Evolutionary conservation across 2,329 filamentous ascomycete genomes (phyloP).

Genomic region (Tolypocladium album): DNA sequence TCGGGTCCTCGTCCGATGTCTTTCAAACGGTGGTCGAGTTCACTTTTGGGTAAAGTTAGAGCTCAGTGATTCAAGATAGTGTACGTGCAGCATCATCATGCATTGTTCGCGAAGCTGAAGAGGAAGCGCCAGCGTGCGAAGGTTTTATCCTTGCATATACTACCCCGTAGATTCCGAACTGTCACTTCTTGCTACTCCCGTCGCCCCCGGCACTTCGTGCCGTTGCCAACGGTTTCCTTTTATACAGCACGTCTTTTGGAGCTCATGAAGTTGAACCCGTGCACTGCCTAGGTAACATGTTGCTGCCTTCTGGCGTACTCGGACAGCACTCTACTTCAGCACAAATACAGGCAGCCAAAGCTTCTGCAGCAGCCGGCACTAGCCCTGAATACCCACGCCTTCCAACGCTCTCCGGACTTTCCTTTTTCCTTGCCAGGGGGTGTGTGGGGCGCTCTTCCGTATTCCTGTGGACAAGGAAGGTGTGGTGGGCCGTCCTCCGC

Average conservation of each 20-base stretch:
- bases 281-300: too few species aligned
- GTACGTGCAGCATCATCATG: not conserved
- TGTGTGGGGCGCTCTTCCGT: not conserved
- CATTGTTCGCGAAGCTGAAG: not conserved
- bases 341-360: not conserved
- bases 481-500: constrained; percentile 12
- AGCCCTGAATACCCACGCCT: not conserved
- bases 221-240: not conserved
- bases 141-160: not conserved
- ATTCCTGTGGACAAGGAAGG: constrained; percentile 6
- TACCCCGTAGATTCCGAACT: not conserved
- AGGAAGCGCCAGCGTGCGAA: not conserved
- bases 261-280: not conserved
- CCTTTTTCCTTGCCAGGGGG: not conserved
- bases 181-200: not conserved
- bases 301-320: too few species aligned
- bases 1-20: not conserved
- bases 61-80: not conserved
- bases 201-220: not conserved
- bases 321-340: not conserved
- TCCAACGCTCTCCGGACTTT: not conserved
- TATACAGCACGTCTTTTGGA: not conserved
- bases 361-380: not conserved
- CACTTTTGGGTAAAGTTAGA: not conserved
- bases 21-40: not conserved